Evolutionary conservation across 495 filamentous ascomycete genomes (phyloP), one percentile per base, ranked within the genome.

Genomic region (Endocarpon pusillum): DNA sequence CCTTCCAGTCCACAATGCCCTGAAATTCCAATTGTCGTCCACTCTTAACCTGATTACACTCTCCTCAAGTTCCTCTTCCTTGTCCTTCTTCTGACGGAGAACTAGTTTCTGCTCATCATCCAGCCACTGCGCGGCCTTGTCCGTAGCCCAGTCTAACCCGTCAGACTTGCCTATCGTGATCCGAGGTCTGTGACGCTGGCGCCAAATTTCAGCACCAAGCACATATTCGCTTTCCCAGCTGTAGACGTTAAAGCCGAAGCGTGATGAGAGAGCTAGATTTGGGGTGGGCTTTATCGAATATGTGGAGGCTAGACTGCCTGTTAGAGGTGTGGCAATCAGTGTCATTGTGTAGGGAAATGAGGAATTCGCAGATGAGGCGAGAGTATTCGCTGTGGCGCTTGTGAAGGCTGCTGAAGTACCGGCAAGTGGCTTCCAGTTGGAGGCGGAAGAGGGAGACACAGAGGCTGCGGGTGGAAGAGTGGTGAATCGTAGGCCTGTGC

Each of bases 231-330:
- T 92, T 58, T 96, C 89, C 59, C 94, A 97, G 46, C 81, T 91
- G 58, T 94, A 94, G 33, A 94, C 83, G 49, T 97, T 97, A 52
- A 96, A 97, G 42, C 89, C 83, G 58, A 96, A 87, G 25, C 77
- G 71, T 20, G 82, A 84, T 38, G 84, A 87, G 30, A 97, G 70
- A 1, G 83, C 75, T 33, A 89, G 69, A 38, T 83, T 71, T 9
- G 67, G 71, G 15, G 79, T 78, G 4, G 87, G 89, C 43, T 79
- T 73, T 9, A 94, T 75, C 10, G 89, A 81, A 45, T 96, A 97
- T 4, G 76, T 91, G 19, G 81, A 77, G 27, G 78, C 84, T 33
- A 96, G 60, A 38, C 78, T 91, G 19, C 89, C 89, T 66, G 93
- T 94, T 8, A 97, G 62, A 0, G 89, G 89, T 32, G 91, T 94